Base-by-base conservation (phyloP, 306 rosid genomes). In the Prinsepia uniflora region DNA sequence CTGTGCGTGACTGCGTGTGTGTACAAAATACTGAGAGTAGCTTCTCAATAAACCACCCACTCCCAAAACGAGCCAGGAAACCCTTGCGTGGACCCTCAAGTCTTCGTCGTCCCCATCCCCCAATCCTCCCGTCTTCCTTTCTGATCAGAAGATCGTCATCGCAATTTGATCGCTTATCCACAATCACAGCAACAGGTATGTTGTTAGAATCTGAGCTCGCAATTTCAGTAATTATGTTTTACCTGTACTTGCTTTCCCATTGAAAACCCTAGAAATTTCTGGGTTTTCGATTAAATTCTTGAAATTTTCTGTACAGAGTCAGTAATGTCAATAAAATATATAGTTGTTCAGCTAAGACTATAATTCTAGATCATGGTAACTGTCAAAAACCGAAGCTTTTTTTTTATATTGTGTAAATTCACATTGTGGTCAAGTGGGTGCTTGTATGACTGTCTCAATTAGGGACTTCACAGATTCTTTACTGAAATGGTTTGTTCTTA, bases 41-140 rank as follows among this genome's bases (percentile, higher is more conserved):
- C 40, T 22, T 56, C 50, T 11, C 62, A 30, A 56, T 56, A 8
- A 49, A 17, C 69, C 13, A 42, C 62, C 55, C 19, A 5, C 62
- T 68, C 63, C 40, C 5, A 11, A 15, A 70, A 69, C 60, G 53
- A 70, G 40, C 64, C 73, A 70, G 64, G 17, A 55, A 24, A 34
- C 64, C 54, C 41, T 46, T 70, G 30, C 36, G 22, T 55, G 64
- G 64, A 69, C 64, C 41, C 55, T 44, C 46, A 70, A 57, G 66
- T 44, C 66, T 70, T 30, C 44, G 43, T 61, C 47, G 55, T 42
- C 24, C 46, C 14, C 17, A 15, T 9, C 44, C 42, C 42, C 20
- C 36, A 63, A 50, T 10, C 7, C 54, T 22, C 13, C 11, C 11
- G 42, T 11, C 14, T 42, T 49, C 22, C 57, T 10, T 10, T 17